Evolutionary conservation across 441 rosid species (phyloP).

Genomic region (Breynia disticha): DNA sequence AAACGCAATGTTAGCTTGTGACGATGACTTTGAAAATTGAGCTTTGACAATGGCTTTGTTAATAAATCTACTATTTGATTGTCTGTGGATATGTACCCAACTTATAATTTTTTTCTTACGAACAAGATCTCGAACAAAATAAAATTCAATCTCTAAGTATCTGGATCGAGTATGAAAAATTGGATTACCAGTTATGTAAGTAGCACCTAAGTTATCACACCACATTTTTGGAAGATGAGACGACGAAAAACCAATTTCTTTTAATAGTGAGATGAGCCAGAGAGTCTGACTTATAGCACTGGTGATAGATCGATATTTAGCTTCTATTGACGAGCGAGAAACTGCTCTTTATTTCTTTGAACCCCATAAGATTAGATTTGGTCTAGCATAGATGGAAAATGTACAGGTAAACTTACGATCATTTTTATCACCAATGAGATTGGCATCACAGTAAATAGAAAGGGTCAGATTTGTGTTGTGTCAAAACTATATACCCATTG

Average conservation of each 20-base stretch:
- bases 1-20: no score
- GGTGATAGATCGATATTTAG: neutral
- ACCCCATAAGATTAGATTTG: neutral
- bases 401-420: neutral
- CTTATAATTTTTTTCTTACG: neutral
- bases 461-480: no score
- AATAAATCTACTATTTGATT: neutral
- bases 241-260: neutral
- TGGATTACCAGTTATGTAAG: neutral
- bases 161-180: neutral
- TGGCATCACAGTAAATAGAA: neutral
- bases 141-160: no score
- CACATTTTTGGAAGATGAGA: neutral
- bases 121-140: no score
- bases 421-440: neutral
- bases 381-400: neutral
- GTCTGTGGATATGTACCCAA: neutral
- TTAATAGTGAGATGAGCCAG: neutral
- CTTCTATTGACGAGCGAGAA: neutral
- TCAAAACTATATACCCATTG: no score
- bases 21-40: no score
- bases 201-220: no score
- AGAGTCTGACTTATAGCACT: no score
- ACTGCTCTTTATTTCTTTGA: neutral
- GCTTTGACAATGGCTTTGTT: no score